Conservation (phyloP, 345 rosid genomes). For the Melastoma malabathricum region DNA sequence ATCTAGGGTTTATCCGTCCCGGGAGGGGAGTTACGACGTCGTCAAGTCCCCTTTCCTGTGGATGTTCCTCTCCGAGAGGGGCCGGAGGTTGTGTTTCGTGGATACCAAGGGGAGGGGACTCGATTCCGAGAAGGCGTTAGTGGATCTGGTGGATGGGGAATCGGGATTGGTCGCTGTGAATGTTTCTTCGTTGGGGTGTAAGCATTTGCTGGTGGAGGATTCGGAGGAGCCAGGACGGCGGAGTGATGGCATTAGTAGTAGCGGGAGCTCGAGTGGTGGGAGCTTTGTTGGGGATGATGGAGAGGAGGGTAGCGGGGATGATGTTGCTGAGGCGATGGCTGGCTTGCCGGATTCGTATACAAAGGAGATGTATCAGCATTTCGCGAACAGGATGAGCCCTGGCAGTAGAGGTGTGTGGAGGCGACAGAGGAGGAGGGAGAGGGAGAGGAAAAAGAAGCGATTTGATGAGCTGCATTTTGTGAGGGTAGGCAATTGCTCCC, state of each 20-base stretch:
- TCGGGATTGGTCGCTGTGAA: conserved; percentile 42
- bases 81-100: conserved; percentile 36
- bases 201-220: conserved; percentile 67
- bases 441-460: conserved; percentile 51
- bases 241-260: conserved; percentile 8
- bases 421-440: conserved; percentile 70
- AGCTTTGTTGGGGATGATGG: conserved; percentile 23
- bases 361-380: conserved; percentile 58
- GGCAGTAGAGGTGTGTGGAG: conserved; percentile 42
- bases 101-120: conserved; percentile 33
- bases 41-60: conserved; percentile 50
- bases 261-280: conserved; percentile 27
- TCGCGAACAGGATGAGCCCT: conserved; percentile 65
- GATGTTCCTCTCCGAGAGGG: conserved; percentile 42
- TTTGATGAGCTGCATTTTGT: conserved; percentile 85
- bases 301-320: conserved; percentile 20
- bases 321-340: conserved; percentile 18
- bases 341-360: conserved; percentile 41
- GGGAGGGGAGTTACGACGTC: conserved; percentile 29
- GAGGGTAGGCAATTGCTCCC: conserved; percentile 54
- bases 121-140: conserved; percentile 13
- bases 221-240: conserved; percentile 13
- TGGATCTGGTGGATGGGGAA: conserved; percentile 12
- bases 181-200: conserved; percentile 54
- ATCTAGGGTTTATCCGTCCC: conserved; percentile 41